A percentile compares a stretch with the other conserved stretches of the same genome.
These are phyloP conservation scores for Penicillium sp. DNA, from an alignment of 2,329 filamentous ascomycete species.

Conservation along the genomic window DNA sequence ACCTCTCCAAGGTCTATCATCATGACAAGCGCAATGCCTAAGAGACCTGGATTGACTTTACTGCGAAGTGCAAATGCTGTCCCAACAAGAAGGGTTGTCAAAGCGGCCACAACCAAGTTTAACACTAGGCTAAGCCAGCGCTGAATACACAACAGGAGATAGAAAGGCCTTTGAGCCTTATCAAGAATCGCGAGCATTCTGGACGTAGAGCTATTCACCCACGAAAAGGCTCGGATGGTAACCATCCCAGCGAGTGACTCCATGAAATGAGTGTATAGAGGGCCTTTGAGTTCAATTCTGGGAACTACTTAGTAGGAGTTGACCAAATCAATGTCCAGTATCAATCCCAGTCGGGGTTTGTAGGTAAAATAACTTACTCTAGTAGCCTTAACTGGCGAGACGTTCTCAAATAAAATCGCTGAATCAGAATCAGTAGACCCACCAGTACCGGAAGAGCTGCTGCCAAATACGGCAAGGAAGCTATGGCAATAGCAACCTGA, in stretches of 20 bases:
- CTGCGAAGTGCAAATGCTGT: slow-evolving; percentile 44
- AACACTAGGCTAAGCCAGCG: slow-evolving; percentile 51
- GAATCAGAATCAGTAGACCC: slow-evolving; percentile 16
- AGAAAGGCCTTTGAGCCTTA: slow-evolving; percentile 49
- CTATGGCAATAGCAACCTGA: slow-evolving; percentile 14
- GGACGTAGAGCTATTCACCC: slow-evolving; percentile 1
- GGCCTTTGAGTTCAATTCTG: slow-evolving; percentile 24
- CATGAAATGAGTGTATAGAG: slow-evolving; percentile 25
- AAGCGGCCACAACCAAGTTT: slow-evolving; percentile 46
- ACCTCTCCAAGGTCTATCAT: slow-evolving; percentile 51
- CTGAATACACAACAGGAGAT: slow-evolving; percentile 52
- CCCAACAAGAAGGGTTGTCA: slow-evolving; percentile 49
- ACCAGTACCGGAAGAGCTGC: slow-evolving; percentile 14
- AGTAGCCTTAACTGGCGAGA: slow-evolving; percentile 24
- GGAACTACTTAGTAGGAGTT: neutral
- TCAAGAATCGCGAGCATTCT: slow-evolving; percentile 38
- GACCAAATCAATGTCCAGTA: too few species aligned
- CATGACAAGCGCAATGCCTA: slow-evolving; percentile 53
- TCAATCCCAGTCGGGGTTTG: too few species aligned
- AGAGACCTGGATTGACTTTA: slow-evolving; percentile 43
- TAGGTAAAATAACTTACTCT: slow-evolving; percentile 5
- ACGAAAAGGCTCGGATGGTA: slow-evolving; percentile 24
- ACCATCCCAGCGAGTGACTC: slow-evolving; percentile 17
- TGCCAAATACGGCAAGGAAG: slow-evolving; percentile 19
- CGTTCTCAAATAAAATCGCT: slow-evolving; percentile 23